Evolutionary conservation across 352 stramenopile genomes (phyloP), one percentile per base, ranked within the genome.

Genomic region (Globisporangium canariense): DNA sequence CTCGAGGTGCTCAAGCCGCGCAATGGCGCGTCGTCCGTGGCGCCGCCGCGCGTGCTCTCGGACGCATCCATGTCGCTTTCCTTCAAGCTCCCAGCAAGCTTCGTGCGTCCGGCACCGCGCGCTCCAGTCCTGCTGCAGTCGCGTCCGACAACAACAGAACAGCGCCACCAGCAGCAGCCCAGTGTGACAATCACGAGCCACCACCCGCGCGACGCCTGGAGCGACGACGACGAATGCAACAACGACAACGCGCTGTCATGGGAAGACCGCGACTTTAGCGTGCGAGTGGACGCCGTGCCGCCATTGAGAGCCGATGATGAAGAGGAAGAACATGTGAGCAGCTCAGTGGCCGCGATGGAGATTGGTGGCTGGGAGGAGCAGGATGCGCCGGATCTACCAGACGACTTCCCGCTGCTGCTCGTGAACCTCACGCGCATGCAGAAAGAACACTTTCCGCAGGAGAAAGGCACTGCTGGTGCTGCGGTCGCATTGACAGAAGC

Each of bases 331-430:
- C 18, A 36, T 8, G 41, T 20, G 34, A 62, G 18, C 14, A 20
- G 18, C 20, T 4, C 56, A 16, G 25, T 40, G 22, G 6, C 30
- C 4, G 46, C 62, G 13, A 57, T 68, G 25, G 63, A 68, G 63
- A 58, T 68, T 40, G 68, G 75, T 30, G 70, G 70, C 0, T 89
- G 80, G 80, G 74, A 77, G 40, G 54, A 83, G 41, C 62, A 78
- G 9, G 64, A 65, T 8, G 47, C 61, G 14, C 67, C 68, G 1
- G 76, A 81, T 0, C 67, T 91, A 10, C 83, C 83, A 0, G 81
- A 91, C 43, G 81, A 90, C 50, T 91, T 91, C 54, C 83, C 83
- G 2, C 54, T 87, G 53, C 74, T 91, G 32, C 69, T 91, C 25
- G 70, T 91, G 22, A 91, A 91, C 60, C 60, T 90, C 51, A 83